Percentiles rank a stretch among this genome's conserved stretches.
Conservation (phyloP, 75 land plant genomes). For the Pinus taeda region DNA sequence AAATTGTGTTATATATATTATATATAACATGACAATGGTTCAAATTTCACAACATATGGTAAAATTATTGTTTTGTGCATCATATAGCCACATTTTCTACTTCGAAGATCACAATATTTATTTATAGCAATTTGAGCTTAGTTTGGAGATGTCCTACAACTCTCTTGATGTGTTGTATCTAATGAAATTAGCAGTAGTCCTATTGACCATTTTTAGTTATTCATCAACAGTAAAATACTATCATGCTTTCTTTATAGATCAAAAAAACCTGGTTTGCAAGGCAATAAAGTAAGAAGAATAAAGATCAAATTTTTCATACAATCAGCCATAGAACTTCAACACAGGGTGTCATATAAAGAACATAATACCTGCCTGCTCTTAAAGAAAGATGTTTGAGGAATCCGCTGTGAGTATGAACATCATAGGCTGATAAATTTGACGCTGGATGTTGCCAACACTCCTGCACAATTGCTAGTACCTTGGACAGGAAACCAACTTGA, state of each 20-base stretch:
- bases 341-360: neutral
- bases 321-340: neutral
- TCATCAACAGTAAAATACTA: neutral
- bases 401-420: conserved; percentile 71
- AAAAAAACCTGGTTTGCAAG: neutral
- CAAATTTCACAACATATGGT: too few relatives aligned
- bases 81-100: too few relatives aligned
- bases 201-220: too few relatives aligned
- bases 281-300: neutral
- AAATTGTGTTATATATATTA: too few relatives aligned
- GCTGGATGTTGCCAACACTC: conserved; percentile 58
- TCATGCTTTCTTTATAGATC: neutral
- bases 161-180: neutral
- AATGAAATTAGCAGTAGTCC: neutral
- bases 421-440: conserved; percentile 68
- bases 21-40: too few relatives aligned
- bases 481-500: conserved; percentile 4
- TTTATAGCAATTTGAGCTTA: too few relatives aligned
- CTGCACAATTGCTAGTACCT: conserved; percentile 80
- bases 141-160: too few relatives aligned
- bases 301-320: neutral
- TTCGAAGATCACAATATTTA: too few relatives aligned
- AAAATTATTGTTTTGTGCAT: too few relatives aligned
- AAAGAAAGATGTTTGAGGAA: conserved; percentile 87
- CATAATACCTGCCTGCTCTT: conserved; percentile 78